phyloP scores from a whole-genome alignment of 1,284 basidiomycete species.

The Gastroboletus turbinatus region DNA sequence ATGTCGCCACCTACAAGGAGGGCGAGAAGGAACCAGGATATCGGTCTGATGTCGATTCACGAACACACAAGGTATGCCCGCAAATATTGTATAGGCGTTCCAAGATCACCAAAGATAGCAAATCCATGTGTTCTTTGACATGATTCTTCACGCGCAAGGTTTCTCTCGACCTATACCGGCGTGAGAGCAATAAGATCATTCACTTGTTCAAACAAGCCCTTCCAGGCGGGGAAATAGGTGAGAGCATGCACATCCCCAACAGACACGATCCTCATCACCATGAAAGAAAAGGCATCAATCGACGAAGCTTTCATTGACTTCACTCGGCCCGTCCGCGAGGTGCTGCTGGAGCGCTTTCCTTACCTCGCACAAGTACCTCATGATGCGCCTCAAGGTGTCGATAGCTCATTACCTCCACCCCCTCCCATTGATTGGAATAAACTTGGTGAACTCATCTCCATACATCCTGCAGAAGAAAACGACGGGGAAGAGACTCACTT shows the following conservation, averaged over 20 bases:
- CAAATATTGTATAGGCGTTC: not conserved
- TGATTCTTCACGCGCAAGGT: constrained; percentile 52
- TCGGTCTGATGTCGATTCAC: constrained; percentile 82
- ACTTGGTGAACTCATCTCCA: constrained; percentile 71
- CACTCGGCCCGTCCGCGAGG: constrained; percentile 72
- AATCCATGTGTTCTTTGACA: not conserved
- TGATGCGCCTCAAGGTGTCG: constrained; percentile 69
- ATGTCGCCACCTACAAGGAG: constrained; percentile 93
- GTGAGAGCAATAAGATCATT: constrained; percentile 91
- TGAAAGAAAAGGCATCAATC: constrained; percentile 78
- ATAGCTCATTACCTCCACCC: constrained; percentile 81
- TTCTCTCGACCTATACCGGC: constrained; percentile 90
- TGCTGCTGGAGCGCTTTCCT: constrained; percentile 73
- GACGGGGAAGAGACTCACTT: constrained; percentile 22
- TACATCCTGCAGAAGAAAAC: constrained; percentile 39
- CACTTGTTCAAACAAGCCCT: constrained; percentile 80
- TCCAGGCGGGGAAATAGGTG: constrained; percentile 70
- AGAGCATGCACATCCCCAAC: constrained; percentile 18
- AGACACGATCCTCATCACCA: constrained; percentile 1
- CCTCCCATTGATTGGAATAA: constrained; percentile 66
- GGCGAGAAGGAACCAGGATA: constrained; percentile 89
- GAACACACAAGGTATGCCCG: constrained; percentile 85
- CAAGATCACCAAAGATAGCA: not conserved
- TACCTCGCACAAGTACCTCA: constrained; percentile 70
- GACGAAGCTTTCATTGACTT: constrained; percentile 91